Conservation (phyloP, 345 rosid genomes). For the Sisymbrium altissimum region DNA sequence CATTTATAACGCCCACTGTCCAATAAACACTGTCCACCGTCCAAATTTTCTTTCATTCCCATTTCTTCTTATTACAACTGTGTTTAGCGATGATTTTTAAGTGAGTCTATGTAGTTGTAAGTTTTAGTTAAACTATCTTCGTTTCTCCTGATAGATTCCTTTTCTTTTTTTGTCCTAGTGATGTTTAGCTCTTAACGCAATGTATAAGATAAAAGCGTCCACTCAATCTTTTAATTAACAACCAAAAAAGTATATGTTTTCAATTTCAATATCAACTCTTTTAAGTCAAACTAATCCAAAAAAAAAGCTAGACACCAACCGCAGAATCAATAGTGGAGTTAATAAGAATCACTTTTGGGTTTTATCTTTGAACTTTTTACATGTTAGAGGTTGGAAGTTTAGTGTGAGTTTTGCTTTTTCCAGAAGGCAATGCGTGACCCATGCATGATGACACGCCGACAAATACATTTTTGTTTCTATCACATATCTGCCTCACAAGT, state of each 20-base stretch:
- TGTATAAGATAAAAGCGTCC: too few species aligned
- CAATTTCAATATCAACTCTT: not conserved
- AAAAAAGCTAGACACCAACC: not conserved
- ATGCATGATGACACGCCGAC: slow-evolving; percentile 34
- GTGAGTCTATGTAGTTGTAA: not conserved
- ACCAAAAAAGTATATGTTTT: too few species aligned
- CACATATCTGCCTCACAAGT: slow-evolving; percentile 16
- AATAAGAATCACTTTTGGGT: not conserved
- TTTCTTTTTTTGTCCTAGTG: too few species aligned
- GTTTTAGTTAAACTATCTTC: not conserved
- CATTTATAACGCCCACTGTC: not conserved
- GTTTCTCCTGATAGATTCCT: too few species aligned
- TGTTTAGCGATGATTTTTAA: not conserved
- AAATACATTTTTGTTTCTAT: slow-evolving; percentile 15
- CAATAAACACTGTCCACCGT: not conserved
- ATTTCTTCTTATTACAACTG: not conserved
- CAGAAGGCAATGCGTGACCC: slow-evolving; percentile 15
- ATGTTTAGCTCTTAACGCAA: too few species aligned
- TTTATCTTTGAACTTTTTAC: not conserved
- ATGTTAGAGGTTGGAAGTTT: slow-evolving; percentile 3
- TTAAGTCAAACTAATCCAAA: not conserved
- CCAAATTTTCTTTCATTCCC: not conserved
- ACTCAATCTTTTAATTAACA: too few species aligned
- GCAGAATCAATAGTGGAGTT: not conserved
- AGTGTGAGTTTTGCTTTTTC: not conserved